phyloP scores from a whole-genome alignment of 192 early-diverging fungal species.

The Chytriomyces sp. region DNA sequence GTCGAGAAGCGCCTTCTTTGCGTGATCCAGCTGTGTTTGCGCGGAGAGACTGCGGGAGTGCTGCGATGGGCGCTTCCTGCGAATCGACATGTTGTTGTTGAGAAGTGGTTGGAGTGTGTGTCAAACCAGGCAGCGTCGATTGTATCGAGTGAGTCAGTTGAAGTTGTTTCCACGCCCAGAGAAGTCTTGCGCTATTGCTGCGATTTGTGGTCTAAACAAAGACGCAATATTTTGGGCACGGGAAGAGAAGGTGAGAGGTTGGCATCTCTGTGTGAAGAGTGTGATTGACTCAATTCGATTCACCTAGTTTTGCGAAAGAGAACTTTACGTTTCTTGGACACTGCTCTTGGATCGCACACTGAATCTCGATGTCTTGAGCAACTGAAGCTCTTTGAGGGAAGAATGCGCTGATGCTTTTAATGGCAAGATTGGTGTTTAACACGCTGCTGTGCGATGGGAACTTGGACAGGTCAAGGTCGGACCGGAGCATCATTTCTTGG shows the following conservation, averaged over 20 bases:
- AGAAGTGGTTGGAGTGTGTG: background rate
- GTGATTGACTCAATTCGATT: too few species aligned
- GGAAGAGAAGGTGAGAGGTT: background rate
- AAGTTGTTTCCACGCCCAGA: background rate
- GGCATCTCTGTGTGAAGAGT: too few species aligned
- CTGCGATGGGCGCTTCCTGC: background rate
- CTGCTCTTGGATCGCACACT: background rate
- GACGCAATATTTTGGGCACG: constrained; percentile 21
- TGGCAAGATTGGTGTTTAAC: background rate
- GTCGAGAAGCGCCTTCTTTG: background rate
- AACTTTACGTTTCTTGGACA: too few species aligned
- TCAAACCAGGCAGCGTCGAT: background rate
- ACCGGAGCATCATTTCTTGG: background rate
- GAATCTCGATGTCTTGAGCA: background rate
- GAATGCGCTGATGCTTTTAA: background rate
- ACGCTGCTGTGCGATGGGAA: background rate
- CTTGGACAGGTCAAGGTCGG: too few species aligned
- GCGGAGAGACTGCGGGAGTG: background rate
- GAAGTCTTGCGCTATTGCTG: background rate
- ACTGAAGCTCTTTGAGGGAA: constrained; percentile 15
- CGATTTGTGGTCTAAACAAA: background rate
- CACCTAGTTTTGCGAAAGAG: too few species aligned
- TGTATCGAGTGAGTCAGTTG: background rate
- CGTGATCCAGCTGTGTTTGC: background rate
- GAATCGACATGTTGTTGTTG: background rate